phyloP scores from a whole-genome alignment of 2,329 filamentous ascomycete genomes.

The Fusarium protoensiforme region DNA sequence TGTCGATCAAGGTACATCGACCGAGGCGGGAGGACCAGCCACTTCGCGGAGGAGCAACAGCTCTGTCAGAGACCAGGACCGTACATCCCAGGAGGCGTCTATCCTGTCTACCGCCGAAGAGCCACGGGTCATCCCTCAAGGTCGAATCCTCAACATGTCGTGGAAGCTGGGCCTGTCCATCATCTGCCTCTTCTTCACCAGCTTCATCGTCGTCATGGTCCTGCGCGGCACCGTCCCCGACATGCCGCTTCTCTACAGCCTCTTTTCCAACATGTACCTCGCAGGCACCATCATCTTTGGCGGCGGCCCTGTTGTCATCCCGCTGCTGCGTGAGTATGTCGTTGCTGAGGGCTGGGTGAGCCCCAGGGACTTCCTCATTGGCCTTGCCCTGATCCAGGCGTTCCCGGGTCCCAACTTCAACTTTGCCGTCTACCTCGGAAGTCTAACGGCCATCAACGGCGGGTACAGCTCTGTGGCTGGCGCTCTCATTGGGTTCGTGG shows the following conservation, averaged over 20 bases:
- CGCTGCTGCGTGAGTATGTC: slow-evolving; percentile 69
- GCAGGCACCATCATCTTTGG: slow-evolving; percentile 77
- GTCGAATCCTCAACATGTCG: slow-evolving; percentile 52
- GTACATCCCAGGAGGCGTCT: neutral
- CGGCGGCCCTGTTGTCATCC: slow-evolving; percentile 73
- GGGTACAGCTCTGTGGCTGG: slow-evolving; percentile 55
- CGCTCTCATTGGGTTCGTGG: slow-evolving; percentile 62
- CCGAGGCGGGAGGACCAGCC: neutral
- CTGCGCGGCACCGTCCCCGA: slow-evolving; percentile 54
- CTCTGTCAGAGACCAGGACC: neutral
- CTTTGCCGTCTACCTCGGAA: slow-evolving; percentile 69
- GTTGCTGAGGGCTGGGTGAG: slow-evolving; percentile 77
- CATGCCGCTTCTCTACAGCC: slow-evolving; percentile 62
- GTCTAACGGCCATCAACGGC: slow-evolving; percentile 56
- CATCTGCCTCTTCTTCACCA: slow-evolving; percentile 61
- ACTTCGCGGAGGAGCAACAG: slow-evolving; percentile 1
- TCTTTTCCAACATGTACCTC: slow-evolving; percentile 80
- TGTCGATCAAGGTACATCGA: neutral
- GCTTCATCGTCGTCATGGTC: slow-evolving; percentile 68
- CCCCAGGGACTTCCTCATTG: slow-evolving; percentile 77
- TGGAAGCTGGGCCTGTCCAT: slow-evolving; percentile 58
- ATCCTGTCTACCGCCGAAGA: slow-evolving; percentile 45
- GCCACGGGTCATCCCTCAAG: slow-evolving; percentile 47
- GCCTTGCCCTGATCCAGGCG: slow-evolving; percentile 76
- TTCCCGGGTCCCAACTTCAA: slow-evolving; percentile 66